Evolutionary conservation across 371 early-diverging fungal genomes (phyloP).

Genomic region (Rhizopus arrhizus): DNA sequence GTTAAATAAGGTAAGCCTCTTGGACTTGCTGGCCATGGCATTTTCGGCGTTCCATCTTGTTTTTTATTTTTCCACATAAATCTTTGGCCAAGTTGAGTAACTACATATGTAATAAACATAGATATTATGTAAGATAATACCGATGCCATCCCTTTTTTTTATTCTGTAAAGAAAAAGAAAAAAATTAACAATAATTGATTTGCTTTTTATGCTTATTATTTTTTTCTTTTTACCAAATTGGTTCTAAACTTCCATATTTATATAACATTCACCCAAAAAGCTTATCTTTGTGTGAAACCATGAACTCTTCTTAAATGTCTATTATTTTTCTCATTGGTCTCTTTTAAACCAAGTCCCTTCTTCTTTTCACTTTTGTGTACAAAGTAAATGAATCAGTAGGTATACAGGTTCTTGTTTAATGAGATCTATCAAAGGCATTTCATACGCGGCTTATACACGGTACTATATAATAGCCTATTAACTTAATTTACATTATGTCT

Average conservation of each 20-base stretch:
- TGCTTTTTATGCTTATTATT: neutral
- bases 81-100: slow-evolving; percentile 13
- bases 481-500: too few species aligned
- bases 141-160: slow-evolving; percentile 3
- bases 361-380: too few species aligned
- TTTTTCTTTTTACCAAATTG: neutral
- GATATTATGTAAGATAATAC: slow-evolving; percentile 15
- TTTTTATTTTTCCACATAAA: slow-evolving; percentile 39
- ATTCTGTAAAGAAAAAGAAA: neutral
- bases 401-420: too few species aligned
- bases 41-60: slow-evolving; percentile 40
- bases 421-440: too few species aligned
- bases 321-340: too few species aligned
- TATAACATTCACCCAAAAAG: neutral
- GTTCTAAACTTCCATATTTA: slow-evolving; percentile 6
- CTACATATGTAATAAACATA: slow-evolving; percentile 11
- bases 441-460: too few species aligned
- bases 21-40: slow-evolving; percentile 43
- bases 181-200: neutral
- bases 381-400: too few species aligned
- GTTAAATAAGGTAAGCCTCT: slow-evolving; percentile 25
- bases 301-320: neutral
- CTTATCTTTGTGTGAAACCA: slow-evolving; percentile 3
- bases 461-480: too few species aligned
- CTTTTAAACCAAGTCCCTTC: too few species aligned